Evolutionary conservation across 345 rosid genomes (phyloP).

Genomic region (Murraya paniculata): DNA sequence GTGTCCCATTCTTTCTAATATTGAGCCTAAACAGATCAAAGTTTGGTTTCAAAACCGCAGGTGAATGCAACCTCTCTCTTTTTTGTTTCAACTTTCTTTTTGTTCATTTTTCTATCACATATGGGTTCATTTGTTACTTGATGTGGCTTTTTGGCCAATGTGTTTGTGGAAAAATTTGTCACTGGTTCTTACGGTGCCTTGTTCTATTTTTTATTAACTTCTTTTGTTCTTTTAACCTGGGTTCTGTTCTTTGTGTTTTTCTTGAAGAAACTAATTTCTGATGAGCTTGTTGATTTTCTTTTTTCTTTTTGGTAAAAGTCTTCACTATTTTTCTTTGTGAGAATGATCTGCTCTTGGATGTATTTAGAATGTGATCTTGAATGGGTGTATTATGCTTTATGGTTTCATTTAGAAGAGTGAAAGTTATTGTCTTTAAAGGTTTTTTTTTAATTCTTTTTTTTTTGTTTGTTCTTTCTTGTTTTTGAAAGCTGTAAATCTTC

Average conservation of each 20-base stretch:
- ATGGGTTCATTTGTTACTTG: not conserved
- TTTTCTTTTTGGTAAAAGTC: not conserved
- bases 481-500: not conserved
- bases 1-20: slow-evolving; percentile 62
- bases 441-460: not conserved
- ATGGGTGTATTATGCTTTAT: not conserved
- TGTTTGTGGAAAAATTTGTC: not conserved
- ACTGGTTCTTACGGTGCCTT: not conserved
- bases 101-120: not conserved
- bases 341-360: not conserved
- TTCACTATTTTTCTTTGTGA: not conserved
- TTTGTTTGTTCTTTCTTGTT: not conserved
- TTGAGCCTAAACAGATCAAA: slow-evolving; percentile 72
- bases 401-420: not conserved
- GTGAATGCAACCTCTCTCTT: slow-evolving; percentile 16
- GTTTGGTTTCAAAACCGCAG: slow-evolving; percentile 76
- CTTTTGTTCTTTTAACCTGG: not conserved
- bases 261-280: not conserved
- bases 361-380: not conserved
- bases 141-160: not conserved
- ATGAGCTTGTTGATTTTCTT: not conserved
- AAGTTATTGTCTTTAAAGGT: not conserved
- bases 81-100: too few relatives aligned
- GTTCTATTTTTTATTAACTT: not conserved
- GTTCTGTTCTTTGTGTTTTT: not conserved